These are phyloP conservation scores for Morella rubra DNA, from an alignment of 306 rosid species.

Conservation along the genomic window DNA sequence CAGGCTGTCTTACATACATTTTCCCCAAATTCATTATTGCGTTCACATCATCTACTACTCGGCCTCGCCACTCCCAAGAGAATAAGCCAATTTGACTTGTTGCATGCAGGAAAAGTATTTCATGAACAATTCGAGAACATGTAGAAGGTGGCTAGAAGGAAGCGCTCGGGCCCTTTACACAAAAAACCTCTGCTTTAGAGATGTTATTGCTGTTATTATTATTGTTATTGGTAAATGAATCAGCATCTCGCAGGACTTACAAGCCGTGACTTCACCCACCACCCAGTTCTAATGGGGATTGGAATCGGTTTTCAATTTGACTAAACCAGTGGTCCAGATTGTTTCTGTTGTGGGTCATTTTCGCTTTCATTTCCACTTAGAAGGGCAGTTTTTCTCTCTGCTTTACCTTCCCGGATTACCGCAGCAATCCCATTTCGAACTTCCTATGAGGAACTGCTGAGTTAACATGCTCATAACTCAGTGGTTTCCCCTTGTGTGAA, in stretches of 20 bases:
- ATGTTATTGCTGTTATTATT: background rate
- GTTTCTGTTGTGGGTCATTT: background rate
- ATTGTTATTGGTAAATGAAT: background rate
- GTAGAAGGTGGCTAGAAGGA: too few relatives aligned
- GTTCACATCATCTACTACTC: background rate
- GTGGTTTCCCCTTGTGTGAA: conserved; percentile 15
- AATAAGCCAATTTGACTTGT: background rate
- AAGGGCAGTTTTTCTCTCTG: background rate
- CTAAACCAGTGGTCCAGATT: background rate
- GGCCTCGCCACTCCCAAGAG: background rate
- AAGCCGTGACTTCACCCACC: background rate
- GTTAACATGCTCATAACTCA: conserved; percentile 36
- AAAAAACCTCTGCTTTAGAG: background rate
- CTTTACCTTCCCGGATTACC: background rate
- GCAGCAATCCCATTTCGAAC: background rate
- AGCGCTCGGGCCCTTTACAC: background rate
- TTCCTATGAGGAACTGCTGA: conserved; percentile 9
- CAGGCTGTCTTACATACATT: background rate
- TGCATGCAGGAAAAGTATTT: background rate
- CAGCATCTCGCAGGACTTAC: background rate
- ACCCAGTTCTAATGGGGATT: background rate
- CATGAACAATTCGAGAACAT: too few relatives aligned
- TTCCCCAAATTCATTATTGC: background rate
- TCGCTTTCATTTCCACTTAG: background rate
- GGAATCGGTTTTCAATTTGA: background rate